Conservation (phyloP, 179 eudicot genomes). For the Nepenthes alata region DNA sequence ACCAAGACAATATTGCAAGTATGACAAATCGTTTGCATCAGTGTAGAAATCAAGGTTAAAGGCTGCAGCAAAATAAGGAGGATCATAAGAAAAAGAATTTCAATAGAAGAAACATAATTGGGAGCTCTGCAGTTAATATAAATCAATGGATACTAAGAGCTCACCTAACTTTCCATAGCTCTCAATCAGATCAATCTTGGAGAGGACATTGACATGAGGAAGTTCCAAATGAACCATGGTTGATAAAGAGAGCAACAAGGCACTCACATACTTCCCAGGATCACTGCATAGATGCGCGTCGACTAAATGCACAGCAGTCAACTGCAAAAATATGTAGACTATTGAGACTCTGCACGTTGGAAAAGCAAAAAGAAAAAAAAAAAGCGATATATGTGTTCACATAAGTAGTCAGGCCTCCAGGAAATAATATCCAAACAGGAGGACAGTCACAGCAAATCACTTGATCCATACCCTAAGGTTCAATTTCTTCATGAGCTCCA, state of each 20-base stretch:
- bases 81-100: background rate
- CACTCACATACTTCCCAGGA: conserved; percentile 89
- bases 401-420: no score
- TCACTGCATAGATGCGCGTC: conserved; percentile 97
- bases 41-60: conserved; percentile 95
- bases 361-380: background rate
- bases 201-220: conserved; percentile 90
- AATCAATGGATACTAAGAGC: background rate
- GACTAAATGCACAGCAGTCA: conserved; percentile 82
- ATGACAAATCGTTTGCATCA: conserved; percentile 75
- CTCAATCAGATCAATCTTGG: conserved; percentile 91
- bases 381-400: background rate
- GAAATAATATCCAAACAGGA: no score
- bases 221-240: conserved; percentile 96
- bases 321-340: conserved; percentile 32
- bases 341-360: conserved; percentile 1
- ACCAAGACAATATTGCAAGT: conserved; percentile 59
- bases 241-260: conserved; percentile 78
- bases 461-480: conserved; percentile 57
- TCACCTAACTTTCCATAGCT: conserved; percentile 87
- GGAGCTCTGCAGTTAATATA: background rate
- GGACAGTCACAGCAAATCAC: background rate
- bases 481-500: conserved; percentile 67
- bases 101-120: background rate
- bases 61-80: conserved; percentile 33